phyloP scores from a whole-genome alignment of 305 asterid species.

The Galium porrigens region DNA sequence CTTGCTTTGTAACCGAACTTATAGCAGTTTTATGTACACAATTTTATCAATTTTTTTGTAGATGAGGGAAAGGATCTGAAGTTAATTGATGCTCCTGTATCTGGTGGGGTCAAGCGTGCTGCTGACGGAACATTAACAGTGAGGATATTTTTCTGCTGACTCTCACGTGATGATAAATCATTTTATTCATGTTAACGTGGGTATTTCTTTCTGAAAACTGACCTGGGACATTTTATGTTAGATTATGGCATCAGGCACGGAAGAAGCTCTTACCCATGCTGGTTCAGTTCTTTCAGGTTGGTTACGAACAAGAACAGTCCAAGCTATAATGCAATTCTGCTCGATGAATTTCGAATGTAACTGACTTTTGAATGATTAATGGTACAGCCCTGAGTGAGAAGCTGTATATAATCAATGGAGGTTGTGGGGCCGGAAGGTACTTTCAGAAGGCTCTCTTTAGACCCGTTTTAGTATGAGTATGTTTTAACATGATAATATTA shows the following conservation, averaged over 20 bases:
- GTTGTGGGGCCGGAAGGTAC: constrained; percentile 95
- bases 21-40: background rate
- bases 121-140: constrained; percentile 85
- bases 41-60: constrained; percentile 18
- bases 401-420: constrained; percentile 83
- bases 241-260: constrained; percentile 93
- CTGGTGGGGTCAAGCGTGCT: constrained; percentile 94
- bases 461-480: constrained; percentile 5
- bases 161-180: background rate
- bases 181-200: background rate
- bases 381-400: constrained; percentile 76
- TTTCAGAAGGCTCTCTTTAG: constrained; percentile 17
- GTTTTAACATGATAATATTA: constrained; percentile 13
- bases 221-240: constrained; percentile 27
- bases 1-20: background rate
- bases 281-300: constrained; percentile 83
- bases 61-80: constrained; percentile 64
- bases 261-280: constrained; percentile 77
- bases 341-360: constrained; percentile 4
- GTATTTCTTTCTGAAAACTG: constrained; percentile 12
- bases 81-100: constrained; percentile 96
- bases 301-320: constrained; percentile 2
- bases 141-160: constrained; percentile 23
- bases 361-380: constrained; percentile 19
- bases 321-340: background rate